A percentile compares a stretch with the other conserved stretches of the same genome.
Conservation (phyloP, 495 filamentous ascomycete genomes). For the Penicillium silybi region DNA sequence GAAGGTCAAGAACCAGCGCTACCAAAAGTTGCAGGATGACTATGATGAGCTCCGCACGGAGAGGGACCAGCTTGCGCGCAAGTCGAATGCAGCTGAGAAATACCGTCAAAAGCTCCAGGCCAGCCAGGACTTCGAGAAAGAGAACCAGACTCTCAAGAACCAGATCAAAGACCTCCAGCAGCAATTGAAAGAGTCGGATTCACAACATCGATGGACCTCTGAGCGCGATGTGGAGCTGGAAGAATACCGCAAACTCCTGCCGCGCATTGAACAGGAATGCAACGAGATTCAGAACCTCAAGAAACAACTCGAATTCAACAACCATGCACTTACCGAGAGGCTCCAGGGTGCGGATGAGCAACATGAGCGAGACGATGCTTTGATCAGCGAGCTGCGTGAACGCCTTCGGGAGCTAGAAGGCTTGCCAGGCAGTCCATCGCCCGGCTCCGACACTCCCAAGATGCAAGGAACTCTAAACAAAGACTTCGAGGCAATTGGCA, state of each 20-base stretch:
- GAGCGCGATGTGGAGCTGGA: slow-evolving; percentile 54
- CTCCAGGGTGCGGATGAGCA: slow-evolving; percentile 52
- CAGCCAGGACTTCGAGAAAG: slow-evolving; percentile 66
- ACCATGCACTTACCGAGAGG: slow-evolving; percentile 51
- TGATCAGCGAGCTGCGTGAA: slow-evolving; percentile 52
- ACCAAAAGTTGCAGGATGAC: slow-evolving; percentile 60
- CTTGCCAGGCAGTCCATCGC: slow-evolving; percentile 38
- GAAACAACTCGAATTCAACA: slow-evolving; percentile 56
- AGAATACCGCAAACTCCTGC: slow-evolving; percentile 54
- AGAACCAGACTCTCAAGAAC: slow-evolving; percentile 61
- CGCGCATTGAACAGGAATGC: slow-evolving; percentile 58
- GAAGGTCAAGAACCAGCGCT: slow-evolving; percentile 41
- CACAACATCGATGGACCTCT: slow-evolving; percentile 40
- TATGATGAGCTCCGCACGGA: slow-evolving; percentile 69
- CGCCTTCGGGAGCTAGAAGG: slow-evolving; percentile 49
- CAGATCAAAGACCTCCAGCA: slow-evolving; percentile 54
- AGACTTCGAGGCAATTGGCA: slow-evolving; percentile 43
- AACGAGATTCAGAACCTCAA: slow-evolving; percentile 55
- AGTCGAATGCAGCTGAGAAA: slow-evolving; percentile 72
- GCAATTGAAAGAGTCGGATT: slow-evolving; percentile 52
- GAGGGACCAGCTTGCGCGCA: slow-evolving; percentile 70
- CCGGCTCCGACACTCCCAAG: slow-evolving; percentile 38
- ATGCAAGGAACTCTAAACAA: slow-evolving; percentile 43
- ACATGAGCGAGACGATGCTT: slow-evolving; percentile 50
- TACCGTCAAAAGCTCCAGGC: slow-evolving; percentile 72